Evolutionary conservation across 169 alveolate species (phyloP).

Genomic region (Eimeria praecox): DNA sequence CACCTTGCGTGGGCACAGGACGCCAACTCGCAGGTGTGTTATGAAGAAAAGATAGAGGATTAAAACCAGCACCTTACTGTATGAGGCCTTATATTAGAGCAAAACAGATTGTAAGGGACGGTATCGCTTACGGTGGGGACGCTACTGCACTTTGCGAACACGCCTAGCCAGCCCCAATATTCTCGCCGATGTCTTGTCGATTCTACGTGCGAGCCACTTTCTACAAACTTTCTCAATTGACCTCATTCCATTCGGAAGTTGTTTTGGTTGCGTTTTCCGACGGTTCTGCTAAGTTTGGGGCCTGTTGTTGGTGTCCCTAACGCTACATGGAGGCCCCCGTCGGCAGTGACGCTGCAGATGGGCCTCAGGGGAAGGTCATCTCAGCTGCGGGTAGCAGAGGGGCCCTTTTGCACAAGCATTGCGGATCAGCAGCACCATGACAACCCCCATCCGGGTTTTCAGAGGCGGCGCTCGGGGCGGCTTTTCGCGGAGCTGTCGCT

Average conservation of each 20-base stretch:
- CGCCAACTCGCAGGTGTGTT: background rate
- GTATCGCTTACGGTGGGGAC: too few species aligned
- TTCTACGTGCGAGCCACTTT: background rate
- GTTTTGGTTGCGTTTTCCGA: background rate
- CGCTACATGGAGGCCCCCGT: conserved; percentile 24
- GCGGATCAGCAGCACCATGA: conserved; percentile 4
- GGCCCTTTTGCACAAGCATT: background rate
- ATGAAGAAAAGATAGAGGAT: background rate
- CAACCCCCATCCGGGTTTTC: background rate
- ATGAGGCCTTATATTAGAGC: background rate
- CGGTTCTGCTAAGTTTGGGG: background rate
- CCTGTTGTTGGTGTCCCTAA: background rate
- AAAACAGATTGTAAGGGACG: background rate
- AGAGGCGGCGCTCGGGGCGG: background rate
- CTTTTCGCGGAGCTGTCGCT: background rate
- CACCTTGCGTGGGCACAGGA: background rate
- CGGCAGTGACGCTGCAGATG: conserved; percentile 48
- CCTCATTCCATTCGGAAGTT: background rate
- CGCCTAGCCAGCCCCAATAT: conserved; percentile 9
- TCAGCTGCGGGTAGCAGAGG: conserved; percentile 4
- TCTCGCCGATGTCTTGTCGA: background rate
- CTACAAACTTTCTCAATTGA: background rate
- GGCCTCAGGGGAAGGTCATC: conserved; percentile 17
- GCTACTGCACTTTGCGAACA: background rate
- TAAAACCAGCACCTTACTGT: background rate